phyloP scores from a whole-genome alignment of 768 basidiomycete species.

The Serpula lacrymans region DNA sequence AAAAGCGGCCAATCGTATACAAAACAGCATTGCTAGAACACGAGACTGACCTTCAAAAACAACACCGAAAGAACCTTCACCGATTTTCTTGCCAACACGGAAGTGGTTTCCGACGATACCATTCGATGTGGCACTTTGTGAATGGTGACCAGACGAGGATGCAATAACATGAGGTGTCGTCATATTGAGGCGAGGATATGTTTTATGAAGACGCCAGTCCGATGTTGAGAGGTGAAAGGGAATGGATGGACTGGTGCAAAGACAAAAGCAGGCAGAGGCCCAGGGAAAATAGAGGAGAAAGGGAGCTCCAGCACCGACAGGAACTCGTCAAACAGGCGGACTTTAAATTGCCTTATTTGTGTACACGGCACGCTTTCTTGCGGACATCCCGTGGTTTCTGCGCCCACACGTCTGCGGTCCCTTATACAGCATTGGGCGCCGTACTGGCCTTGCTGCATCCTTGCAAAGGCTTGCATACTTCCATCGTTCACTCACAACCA shows the following conservation, averaged over 20 bases:
- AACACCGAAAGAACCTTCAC: constrained; percentile 98
- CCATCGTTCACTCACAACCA: no score
- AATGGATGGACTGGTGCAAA: constrained; percentile 16
- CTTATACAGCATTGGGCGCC: no score
- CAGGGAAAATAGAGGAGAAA: constrained; percentile 26
- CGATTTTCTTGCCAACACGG: constrained; percentile 97
- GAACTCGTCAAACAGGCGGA: no score
- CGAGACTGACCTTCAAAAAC: constrained; percentile 81
- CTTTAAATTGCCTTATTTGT: constrained; percentile 25
- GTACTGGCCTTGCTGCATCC: no score
- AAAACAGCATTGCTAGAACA: not conserved
- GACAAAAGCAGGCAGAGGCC: constrained; percentile 15
- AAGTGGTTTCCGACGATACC: constrained; percentile 79
- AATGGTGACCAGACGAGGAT: constrained; percentile 68
- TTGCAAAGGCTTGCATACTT: no score
- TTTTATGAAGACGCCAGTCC: constrained; percentile 26
- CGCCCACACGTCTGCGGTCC: constrained; percentile 2
- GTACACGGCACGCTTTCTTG: constrained; percentile 26
- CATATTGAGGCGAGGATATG: constrained; percentile 38
- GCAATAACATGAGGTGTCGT: constrained; percentile 83
- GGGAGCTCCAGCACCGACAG: constrained; percentile 15
- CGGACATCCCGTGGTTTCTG: no score
- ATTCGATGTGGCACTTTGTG: constrained; percentile 59
- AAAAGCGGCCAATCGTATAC: no score
- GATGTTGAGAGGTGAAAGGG: constrained; percentile 18